Base-by-base conservation (phyloP, 2,329 filamentous ascomycete genomes). In the Colletotrichum echinochloae region DNA sequence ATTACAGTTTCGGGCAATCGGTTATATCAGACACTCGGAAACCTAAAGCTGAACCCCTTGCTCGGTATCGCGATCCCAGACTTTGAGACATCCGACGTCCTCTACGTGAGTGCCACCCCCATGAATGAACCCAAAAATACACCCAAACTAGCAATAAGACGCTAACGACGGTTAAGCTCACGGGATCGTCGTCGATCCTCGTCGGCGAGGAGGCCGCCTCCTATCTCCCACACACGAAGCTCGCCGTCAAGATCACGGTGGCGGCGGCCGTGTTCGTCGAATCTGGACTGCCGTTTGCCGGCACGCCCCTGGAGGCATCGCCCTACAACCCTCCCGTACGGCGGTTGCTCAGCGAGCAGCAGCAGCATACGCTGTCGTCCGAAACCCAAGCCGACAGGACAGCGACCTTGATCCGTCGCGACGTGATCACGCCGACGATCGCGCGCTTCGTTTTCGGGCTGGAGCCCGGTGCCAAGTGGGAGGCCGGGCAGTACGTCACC, bases 11-110 rank as follows among this genome's bases (percentile, higher is more conserved):
- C 92, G 0, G 94, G 94, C 9, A 97, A 97, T 78, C 85, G 93
- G 20, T 82, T 96, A 0, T 97, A 97, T 75, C 94, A 97, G 78
- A 93, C 92, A 0, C 85, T 97, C 0, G 94, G 94, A 1, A 97
- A 97, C 76, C 82, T 97, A 18, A 83, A 87, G 48, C 80, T 86
- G 9, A 91, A 90, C 39, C 92, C 93, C 0, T 81, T 83, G 23
- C 88, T 92, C 3, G 93, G 94, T 3, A 79, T 95, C 59, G 88
- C 88, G 3, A 86, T 97, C 44, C 93, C 94, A 0, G 89, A 95
- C 77, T 95, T 93, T 76, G 86, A 87, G 5, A 92, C 88, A 0
- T 92, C 92, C 1, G 84, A 93, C 75, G 89, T 92, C 7, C 83
- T 97, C 2, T 95, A 95, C 78, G 65, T 80, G 26, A 64, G 72